Evolutionary conservation across 129 eudicot species (phyloP), one percentile per base, ranked within the genome.

Genomic region (Centrapalus pauciflorus): DNA sequence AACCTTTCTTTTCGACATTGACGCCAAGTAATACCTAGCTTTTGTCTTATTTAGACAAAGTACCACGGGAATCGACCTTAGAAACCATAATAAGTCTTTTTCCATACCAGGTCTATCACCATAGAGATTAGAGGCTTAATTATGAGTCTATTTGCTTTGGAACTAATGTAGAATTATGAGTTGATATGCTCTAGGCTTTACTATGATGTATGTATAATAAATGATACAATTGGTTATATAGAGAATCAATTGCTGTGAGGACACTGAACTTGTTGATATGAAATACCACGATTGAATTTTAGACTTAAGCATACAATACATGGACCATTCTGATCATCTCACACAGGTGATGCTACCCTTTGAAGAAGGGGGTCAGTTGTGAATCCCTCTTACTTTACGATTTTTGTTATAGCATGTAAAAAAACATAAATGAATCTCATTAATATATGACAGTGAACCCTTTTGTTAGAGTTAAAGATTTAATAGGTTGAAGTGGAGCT

Each of bases 41-140:
- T 38, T 38, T 10, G 45, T 38, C 45, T 38, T 38, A 13, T 38
- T 38, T 9, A 38, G 45, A 51, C 21, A 24, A 46, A 14, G 73
- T 51, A 51, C 24, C 30, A 20, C 21, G 41, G 49, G 28, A 67
- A 67, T 24, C 35, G 55, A 54, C 64, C 41, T 68, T 37, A 37
- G 35, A 25, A 68, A 38, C 28, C 73, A 40, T 8, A 34, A 16
- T 5, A 16, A 49, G 64, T 24, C 73, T 35, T 24, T 54, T 67
- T n/a, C 14, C 5, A 0, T 52, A 10, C 16, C 61, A 50, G 20
- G 46, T 21, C 5, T 14, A 37, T 37, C 54, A 14, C 55, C 37
- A 68, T 26, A 9, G 19, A 46, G 40, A n/a, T n/a, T 14, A 38
- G 14, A 38, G 45, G 14, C 13, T 10, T 66, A 20, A 49, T 30